Evolutionary conservation across 768 basidiomycete genomes (phyloP), one percentile per base, ranked within the genome.

Genomic region (Boletus tomentosulus): DNA sequence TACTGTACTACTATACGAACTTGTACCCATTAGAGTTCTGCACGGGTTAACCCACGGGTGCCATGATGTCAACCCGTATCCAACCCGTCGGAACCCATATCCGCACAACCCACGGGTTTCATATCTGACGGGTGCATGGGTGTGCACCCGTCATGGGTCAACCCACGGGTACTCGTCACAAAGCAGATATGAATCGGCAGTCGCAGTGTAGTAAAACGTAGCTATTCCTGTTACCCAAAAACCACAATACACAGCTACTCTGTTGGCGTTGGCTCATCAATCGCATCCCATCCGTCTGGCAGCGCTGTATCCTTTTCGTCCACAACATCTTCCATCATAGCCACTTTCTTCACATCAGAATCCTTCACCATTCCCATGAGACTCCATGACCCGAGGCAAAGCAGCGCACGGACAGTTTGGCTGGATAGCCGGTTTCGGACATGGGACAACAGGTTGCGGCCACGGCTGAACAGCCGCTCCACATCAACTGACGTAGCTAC

Each of bases 311-410:
- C 57, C 13, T 43, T 30, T 38, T 52, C 25, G 13, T 35, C 35
- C 25, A 22, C 28, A 27, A 31, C 39, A 45, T 48, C 48, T 27
- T 54, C 48, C 42, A 54, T 35, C 11, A 39, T 1, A 22, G 27
- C 44, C 1, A 54, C 33, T 27, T 45, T 43, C 25, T n/a, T 49
- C 6, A 48, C 15, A 57, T 73, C 67, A 11, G 48, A 38, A 53
- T 71, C 62, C 27, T 66, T 66, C 62, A 75, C 57, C 0, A 68
- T 50, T 3, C 63, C 66, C 28, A 66, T 16, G 0, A 4, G 22
- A 42, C 64, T 68, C 74, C 74, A 76, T 1, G 33, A 49, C 7
- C 67, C 66, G 0, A 75, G 61, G 53, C 74, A 76, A 33, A 76
- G 48, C 6, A 71, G 48, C 0, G 66, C 63, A 1, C 59, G 52